Percentiles rank a stretch among this genome's conserved stretches.
These are phyloP conservation scores for Pichia sp. DNA, from an alignment of 1,139 yeast genomes.

Conservation along the genomic window DNA sequence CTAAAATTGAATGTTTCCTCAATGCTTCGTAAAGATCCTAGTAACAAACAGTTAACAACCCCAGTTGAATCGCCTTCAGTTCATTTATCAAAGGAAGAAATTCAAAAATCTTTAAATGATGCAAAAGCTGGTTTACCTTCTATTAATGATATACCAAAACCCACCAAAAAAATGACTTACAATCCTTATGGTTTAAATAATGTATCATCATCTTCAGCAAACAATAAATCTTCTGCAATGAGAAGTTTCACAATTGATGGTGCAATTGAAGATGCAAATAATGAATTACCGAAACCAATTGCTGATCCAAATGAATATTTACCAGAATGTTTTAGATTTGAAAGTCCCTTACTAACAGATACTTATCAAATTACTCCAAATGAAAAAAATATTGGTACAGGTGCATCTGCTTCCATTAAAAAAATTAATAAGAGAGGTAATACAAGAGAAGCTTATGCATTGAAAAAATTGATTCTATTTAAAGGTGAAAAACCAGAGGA, in stretches of 20 bases:
- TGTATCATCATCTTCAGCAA: neutral
- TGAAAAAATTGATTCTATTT: conserved; percentile 59
- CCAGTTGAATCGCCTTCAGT: neutral
- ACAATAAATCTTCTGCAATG: neutral
- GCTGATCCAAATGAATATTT: conserved; percentile 61
- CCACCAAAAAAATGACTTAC: conserved; percentile 23
- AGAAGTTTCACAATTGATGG: conserved; percentile 16
- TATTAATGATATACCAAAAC: conserved; percentile 20
- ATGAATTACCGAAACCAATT: conserved; percentile 57
- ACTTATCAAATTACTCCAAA: conserved; percentile 49
- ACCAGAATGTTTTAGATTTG: conserved; percentile 49
- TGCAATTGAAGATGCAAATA: conserved; percentile 34
- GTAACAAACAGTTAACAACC: neutral
- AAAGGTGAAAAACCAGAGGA: conserved; percentile 60
- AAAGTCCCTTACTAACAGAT: conserved; percentile 47
- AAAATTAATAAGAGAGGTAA: conserved; percentile 22
- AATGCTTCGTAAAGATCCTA: neutral
- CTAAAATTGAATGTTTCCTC: neutral
- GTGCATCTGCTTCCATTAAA: conserved; percentile 64
- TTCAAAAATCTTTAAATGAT: conserved; percentile 10
- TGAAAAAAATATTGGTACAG: conserved; percentile 51
- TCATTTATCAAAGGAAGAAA: conserved; percentile 10
- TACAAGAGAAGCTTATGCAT: conserved; percentile 39
- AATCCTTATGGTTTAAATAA: conserved; percentile 29
- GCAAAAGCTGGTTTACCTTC: conserved; percentile 26